Percentiles rank a stretch among this genome's conserved stretches.
Conservation (phyloP, 768 basidiomycete genomes). For the Chlorophyllum brunneum region DNA sequence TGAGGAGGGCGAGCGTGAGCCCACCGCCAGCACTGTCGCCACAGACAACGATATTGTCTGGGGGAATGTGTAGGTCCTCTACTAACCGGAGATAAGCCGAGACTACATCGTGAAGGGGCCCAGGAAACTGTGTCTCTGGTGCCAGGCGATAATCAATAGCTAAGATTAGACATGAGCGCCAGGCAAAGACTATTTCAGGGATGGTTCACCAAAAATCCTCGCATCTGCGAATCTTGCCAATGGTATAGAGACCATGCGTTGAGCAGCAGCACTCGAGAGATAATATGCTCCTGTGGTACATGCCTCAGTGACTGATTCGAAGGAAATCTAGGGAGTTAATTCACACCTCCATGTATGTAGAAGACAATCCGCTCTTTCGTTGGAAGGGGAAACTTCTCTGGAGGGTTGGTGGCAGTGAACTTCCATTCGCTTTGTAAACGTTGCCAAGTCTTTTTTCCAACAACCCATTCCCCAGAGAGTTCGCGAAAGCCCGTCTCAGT, state of each 20-base stretch:
- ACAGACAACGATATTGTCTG: conserved; percentile 83
- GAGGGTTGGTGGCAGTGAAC: conserved; percentile 26
- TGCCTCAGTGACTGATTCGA: conserved; percentile 8
- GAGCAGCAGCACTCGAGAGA: conserved; percentile 85
- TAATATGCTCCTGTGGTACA: conserved; percentile 78
- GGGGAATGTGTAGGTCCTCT: conserved; percentile 85
- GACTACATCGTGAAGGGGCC: conserved; percentile 83
- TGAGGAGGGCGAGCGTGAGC: conserved; percentile 74
- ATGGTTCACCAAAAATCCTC: conserved; percentile 66
- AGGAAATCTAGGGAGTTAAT: background rate
- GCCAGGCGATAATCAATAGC: conserved; percentile 95
- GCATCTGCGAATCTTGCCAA: conserved; percentile 86
- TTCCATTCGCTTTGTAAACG: conserved; percentile 81
- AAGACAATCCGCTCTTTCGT: conserved; percentile 80
- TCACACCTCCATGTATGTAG: conserved; percentile 87
- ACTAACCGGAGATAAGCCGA: conserved; percentile 82
- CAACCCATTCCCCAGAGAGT: conserved; percentile 93
- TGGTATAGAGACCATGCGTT: conserved; percentile 86
- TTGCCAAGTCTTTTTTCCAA: conserved; percentile 90
- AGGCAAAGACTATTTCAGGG: conserved; percentile 1
- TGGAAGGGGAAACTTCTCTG: conserved; percentile 23
- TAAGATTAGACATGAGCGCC: conserved; percentile 25
- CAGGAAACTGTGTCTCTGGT: conserved; percentile 92
- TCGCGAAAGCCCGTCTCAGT: conserved; percentile 76
- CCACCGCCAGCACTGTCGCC: conserved; percentile 97